Conservation (phyloP, 23 red algal species). For the Pyropia yezoensis region DNA sequence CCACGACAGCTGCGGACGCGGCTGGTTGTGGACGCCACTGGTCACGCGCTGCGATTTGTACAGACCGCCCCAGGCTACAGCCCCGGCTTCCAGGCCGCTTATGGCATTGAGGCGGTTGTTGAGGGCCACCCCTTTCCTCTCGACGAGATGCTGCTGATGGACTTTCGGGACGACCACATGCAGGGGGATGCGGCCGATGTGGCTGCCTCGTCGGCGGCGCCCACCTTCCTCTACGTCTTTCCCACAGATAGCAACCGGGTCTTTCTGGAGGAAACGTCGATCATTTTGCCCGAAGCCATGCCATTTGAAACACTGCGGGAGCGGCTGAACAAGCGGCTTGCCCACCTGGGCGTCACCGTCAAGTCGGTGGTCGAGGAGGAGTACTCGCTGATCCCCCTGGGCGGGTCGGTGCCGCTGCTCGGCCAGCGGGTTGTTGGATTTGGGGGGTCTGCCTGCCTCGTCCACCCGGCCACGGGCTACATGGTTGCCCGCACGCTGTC, state of each 20-base stretch:
- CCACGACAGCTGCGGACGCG: not conserved
- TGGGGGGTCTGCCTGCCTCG: constrained; percentile 66
- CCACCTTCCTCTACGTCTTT: constrained; percentile 79
- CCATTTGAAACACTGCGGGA: constrained; percentile 54
- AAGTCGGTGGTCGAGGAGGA: constrained; percentile 64
- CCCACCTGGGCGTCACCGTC: constrained; percentile 32
- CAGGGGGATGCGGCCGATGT: not conserved
- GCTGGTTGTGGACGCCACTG: constrained; percentile 59
- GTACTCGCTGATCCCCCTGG: constrained; percentile 77
- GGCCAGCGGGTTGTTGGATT: constrained; percentile 51
- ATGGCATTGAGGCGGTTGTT: constrained; percentile 71
- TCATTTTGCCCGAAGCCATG: constrained; percentile 35
- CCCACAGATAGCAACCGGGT: constrained; percentile 17
- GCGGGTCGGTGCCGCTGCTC: constrained; percentile 51
- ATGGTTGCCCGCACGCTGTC: constrained; percentile 46
- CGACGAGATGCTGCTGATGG: constrained; percentile 87
- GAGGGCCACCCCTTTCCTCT: constrained; percentile 34
- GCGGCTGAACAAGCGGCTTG: constrained; percentile 45
- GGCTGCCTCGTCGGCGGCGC: constrained; percentile 5
- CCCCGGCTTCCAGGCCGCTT: constrained; percentile 53
- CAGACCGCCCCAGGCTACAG: constrained; percentile 10
- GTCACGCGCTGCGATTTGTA: constrained; percentile 30
- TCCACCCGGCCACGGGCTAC: constrained; percentile 82
- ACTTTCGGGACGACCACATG: constrained; percentile 69
- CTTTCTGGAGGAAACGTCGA: constrained; percentile 76